A percentile compares a stretch with the other conserved stretches of the same genome.
Conservation (phyloP, 148 eudicot genomes). For the Rhododendron williamsianum region DNA sequence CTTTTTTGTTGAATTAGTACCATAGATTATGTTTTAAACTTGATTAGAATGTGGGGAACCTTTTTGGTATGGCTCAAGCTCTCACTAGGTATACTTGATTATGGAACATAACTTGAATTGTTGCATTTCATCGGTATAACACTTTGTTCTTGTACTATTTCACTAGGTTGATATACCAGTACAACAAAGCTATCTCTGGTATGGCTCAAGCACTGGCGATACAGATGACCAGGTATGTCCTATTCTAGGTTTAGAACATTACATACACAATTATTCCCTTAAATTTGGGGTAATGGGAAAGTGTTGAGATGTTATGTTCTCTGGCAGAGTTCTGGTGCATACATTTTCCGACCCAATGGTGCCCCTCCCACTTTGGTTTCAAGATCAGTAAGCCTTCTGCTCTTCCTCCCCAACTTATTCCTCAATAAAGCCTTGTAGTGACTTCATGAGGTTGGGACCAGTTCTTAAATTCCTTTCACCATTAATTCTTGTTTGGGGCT, state of each 20-base stretch:
- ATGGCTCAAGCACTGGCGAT: slow-evolving; percentile 38
- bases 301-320: slow-evolving; percentile 8
- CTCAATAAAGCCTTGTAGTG: background rate
- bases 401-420: background rate
- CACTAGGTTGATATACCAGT: slow-evolving; percentile 59
- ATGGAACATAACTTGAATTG: background rate
- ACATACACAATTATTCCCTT: background rate
- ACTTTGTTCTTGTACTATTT: slow-evolving; percentile 1
- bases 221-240: slow-evolving; percentile 42
- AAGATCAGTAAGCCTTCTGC: slow-evolving; percentile 40
- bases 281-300: background rate
- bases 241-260: background rate
- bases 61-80: background rate
- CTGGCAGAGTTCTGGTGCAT: slow-evolving; percentile 77
- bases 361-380: slow-evolving; percentile 35
- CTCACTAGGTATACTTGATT: background rate
- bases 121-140: background rate
- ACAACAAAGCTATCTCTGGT: slow-evolving; percentile 61
- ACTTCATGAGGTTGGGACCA: background rate
- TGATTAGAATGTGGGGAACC: background rate
- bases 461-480: background rate
- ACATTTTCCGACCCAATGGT: slow-evolving; percentile 62
- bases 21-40: background rate
- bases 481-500: background rate
- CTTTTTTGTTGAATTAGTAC: background rate